phyloP scores from a whole-genome alignment of 2,329 filamentous ascomycete species.

The Penicillium sp. region DNA sequence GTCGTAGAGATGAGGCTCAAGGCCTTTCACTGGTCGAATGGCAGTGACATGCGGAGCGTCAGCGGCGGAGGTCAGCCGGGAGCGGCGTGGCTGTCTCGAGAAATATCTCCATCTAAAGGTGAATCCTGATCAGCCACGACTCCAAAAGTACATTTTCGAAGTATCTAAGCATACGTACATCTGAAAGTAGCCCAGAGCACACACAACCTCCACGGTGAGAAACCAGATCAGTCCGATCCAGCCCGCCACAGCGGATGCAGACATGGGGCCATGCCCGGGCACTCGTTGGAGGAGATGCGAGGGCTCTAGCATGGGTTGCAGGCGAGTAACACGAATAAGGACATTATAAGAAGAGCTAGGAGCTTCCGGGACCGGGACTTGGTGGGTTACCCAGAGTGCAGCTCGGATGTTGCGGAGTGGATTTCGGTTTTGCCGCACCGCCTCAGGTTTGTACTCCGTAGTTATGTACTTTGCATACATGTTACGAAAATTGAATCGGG shows the following conservation, averaged over 20 bases:
- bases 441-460: background rate
- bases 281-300: conserved; percentile 20
- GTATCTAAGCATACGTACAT: conserved; percentile 45
- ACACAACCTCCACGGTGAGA: conserved; percentile 51
- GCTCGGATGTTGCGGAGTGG: conserved; percentile 11
- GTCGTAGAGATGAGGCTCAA: conserved; percentile 85
- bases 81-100: conserved; percentile 42
- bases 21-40: conserved; percentile 86
- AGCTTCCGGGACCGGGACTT: background rate
- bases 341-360: conserved; percentile 15
- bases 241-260: conserved; percentile 40
- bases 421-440: conserved; percentile 8
- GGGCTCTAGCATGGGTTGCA: conserved; percentile 28
- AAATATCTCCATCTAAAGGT: conserved; percentile 51
- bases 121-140: background rate
- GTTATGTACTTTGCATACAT: too few relatives aligned
- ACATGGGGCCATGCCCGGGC: conserved; percentile 27
- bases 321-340: conserved; percentile 3
- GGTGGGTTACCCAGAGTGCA: conserved; percentile 2
- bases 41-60: conserved; percentile 77
- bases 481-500: background rate
- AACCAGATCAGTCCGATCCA: conserved; percentile 54
- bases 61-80: conserved; percentile 35
- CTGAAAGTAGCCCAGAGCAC: conserved; percentile 54
- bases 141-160: too few relatives aligned